These are phyloP conservation scores for Malassezia yamatoensis DNA, from an alignment of 1,284 basidiomycete genomes.

Conservation along the genomic window DNA sequence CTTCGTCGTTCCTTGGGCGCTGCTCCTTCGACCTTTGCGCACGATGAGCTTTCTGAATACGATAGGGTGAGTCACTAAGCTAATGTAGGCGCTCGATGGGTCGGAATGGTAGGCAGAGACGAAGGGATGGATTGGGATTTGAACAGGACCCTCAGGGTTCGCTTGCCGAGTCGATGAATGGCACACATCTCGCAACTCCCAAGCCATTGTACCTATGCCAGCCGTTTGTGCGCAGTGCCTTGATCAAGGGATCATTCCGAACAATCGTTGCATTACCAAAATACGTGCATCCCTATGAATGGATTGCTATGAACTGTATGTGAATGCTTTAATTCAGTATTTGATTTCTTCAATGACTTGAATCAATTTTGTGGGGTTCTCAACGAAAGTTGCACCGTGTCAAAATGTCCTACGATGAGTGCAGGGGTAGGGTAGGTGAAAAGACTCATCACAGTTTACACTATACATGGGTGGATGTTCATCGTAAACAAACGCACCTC, in stretches of 20 bases:
- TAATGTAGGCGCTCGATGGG: slow-evolving; percentile 36
- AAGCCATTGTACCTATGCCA: slow-evolving; percentile 47
- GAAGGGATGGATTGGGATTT: slow-evolving; percentile 10
- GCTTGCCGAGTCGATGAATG: slow-evolving; percentile 4
- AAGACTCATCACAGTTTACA: slow-evolving; percentile 60
- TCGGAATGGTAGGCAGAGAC: slow-evolving; percentile 32
- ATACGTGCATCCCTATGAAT: slow-evolving; percentile 59
- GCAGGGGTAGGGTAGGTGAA: slow-evolving; percentile 67
- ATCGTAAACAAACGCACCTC: slow-evolving; percentile 77
- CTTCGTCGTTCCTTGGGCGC: slow-evolving; percentile 1
- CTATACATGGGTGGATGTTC: slow-evolving; percentile 87
- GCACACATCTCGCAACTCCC: neutral
- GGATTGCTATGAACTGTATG: slow-evolving; percentile 93
- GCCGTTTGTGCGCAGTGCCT: slow-evolving; percentile 79
- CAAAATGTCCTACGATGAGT: slow-evolving; percentile 83
- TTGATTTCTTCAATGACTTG: slow-evolving; percentile 69
- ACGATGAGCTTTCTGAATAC: slow-evolving; percentile 41
- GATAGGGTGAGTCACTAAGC: slow-evolving; percentile 18
- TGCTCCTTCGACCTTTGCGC: neutral
- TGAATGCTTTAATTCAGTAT: slow-evolving; percentile 17
- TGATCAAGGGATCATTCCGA: slow-evolving; percentile 97
- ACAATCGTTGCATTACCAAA: slow-evolving; percentile 96
- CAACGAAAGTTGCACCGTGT: slow-evolving; percentile 82
- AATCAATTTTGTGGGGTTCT: slow-evolving; percentile 96
- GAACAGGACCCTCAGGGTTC: neutral